A percentile compares a stretch with the other conserved stretches of the same genome.
Conservation (phyloP, 2,329 filamentous ascomycete genomes). For the Paracamarosporium sp. region DNA sequence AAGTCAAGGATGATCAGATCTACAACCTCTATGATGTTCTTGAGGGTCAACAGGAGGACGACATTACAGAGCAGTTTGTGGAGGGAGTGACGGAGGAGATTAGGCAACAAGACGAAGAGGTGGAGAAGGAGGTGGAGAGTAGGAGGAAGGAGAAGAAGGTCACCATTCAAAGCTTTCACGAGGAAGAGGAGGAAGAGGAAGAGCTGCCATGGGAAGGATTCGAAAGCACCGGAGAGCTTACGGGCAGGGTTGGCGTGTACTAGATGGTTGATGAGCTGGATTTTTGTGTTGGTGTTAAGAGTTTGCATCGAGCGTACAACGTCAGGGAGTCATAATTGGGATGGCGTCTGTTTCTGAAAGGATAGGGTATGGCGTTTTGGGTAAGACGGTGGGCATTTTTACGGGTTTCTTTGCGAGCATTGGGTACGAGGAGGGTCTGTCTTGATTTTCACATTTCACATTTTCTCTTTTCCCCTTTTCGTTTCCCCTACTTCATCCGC, state of each 20-base stretch:
- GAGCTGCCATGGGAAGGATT: constrained; percentile 50
- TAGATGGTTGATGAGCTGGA: constrained; percentile 3
- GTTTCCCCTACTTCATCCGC: neutral
- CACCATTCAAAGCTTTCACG: constrained; percentile 44
- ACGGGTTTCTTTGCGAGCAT: too few species aligned
- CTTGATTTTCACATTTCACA: neutral
- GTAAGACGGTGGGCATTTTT: neutral
- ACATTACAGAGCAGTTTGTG: constrained; percentile 50
- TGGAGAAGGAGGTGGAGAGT: constrained; percentile 27
- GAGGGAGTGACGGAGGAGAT: constrained; percentile 53
- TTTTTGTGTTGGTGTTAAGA: neutral
- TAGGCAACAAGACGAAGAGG: constrained; percentile 47
- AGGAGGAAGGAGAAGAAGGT: constrained; percentile 43
- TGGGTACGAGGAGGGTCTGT: neutral
- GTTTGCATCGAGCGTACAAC: neutral
- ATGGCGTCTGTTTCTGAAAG: neutral
- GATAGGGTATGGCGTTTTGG: neutral
- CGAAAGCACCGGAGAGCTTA: constrained; percentile 31
- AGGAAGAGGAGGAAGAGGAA: constrained; percentile 38
- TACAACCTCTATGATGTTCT: constrained; percentile 85
- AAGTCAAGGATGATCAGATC: constrained; percentile 78
- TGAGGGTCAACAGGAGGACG: constrained; percentile 75
- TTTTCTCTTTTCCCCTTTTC: neutral
- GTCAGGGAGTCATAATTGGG: neutral
- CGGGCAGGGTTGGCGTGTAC: constrained; percentile 19